Evolutionary conservation across 2,329 filamentous ascomycete genomes (phyloP), one percentile per base, ranked within the genome.

Genomic region (Fusarium agapanthi): DNA sequence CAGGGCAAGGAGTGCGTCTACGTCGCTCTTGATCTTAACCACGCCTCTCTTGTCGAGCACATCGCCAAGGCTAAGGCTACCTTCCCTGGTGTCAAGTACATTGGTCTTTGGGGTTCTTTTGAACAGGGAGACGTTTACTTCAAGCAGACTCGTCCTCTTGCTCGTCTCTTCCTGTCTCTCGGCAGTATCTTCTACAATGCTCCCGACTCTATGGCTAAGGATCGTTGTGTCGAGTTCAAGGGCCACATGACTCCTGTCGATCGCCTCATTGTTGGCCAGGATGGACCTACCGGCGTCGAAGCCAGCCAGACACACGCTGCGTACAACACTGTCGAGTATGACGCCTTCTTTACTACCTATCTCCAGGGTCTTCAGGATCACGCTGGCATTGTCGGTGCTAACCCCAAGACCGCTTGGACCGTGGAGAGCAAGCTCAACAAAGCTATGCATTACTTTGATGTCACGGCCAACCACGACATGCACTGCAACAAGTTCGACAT

Each of bases 121-220:
- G 53, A 77, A 9, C 51, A 78, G 5, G 76, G 73, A 0, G 76
- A 78, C 16, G 5, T n/a, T 1, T 76, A 57, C 28, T 78, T 72
- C 15, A 14, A 61, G 7, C 10, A 67, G 16, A 75, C 75, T 3
- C 58, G 58, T 0, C 60, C 67, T 10, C 2, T 13, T 1, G 50
- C 56, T 15, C 63, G 69, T 1, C 71, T 78, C 0, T 78, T 76
- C 47, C 57, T 78, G 0, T 76, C 75, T 1, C 67, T 78, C 1
- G 76, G 76, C 0, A 71, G 64, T 0, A 75, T 77, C 30, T 77
- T 78, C 53, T 78, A 63, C 63, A 78, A 78, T 14, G 76, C 66
- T 1, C 75, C 76, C 0, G 71, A 76, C 5, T n/a, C 38, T 0
- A 68, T 78, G 64, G 69, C 62, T 16, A 40, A 59, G 6, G 68